phyloP scores from a whole-genome alignment of 441 rosid genomes.

The Eruca vesicaria region DNA sequence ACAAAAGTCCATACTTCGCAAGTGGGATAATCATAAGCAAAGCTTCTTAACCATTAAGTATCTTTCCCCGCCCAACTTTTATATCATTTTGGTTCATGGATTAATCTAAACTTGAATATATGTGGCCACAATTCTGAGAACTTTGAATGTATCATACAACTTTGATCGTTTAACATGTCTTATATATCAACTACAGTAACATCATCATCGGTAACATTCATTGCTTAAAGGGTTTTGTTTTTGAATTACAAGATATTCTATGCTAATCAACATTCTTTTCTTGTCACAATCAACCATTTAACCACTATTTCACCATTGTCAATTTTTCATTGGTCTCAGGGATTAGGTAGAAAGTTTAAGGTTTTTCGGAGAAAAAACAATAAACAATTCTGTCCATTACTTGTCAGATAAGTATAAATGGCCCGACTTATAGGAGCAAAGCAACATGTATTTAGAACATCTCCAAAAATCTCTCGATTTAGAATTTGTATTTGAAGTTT shows the following conservation, averaged over 20 bases:
- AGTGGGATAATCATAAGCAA: constrained; percentile 20
- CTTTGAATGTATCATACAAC: neutral
- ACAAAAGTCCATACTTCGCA: constrained; percentile 7
- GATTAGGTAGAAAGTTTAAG: neutral
- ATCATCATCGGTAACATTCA: neutral
- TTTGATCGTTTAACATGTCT: neutral
- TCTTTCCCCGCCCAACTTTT: constrained; percentile 5
- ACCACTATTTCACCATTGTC: neutral
- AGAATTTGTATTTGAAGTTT: no score
- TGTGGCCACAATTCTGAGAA: neutral
- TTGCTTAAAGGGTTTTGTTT: neutral
- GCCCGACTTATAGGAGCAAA: no score
- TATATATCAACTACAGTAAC: neutral
- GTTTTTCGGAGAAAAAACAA: neutral
- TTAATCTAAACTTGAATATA: neutral
- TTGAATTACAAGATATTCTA: neutral
- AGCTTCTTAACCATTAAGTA: constrained; percentile 36
- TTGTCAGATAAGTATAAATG: neutral
- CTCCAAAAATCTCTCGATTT: no score
- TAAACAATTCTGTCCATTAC: neutral
- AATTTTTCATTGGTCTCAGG: neutral
- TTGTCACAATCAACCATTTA: neutral
- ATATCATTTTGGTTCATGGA: neutral
- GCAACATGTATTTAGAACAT: no score
- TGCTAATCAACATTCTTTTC: neutral